Evolutionary conservation across 768 basidiomycete genomes (phyloP), one percentile per base, ranked within the genome.

Genomic region (Mycena olivaceomarginata): DNA sequence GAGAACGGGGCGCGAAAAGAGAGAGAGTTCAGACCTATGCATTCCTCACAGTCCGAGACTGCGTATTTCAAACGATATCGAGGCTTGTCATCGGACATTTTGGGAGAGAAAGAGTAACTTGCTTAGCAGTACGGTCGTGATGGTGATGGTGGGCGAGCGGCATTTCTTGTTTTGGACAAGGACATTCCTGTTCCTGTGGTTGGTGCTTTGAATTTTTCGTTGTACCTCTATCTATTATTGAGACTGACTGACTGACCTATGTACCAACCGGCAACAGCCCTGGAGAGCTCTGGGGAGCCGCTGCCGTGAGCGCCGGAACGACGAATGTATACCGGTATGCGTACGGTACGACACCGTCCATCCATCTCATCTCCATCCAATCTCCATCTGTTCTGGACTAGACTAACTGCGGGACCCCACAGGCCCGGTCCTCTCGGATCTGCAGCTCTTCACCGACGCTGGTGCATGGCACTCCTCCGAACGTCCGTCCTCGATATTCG

Each of bases 61-160:
- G 95, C 92, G 85, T 96, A 96, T 85, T 96, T 95, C 56, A 96
- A 87, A 80, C 95, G 92, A 87, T 96, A 96, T 25, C 2, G 16
- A 16, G 25, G 11, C 15, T 45, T 15, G 15, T 57, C 56, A 25
- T 57, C 56, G 25, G 56, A 57, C 56, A 57, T 57, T n/a, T 8
- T 56, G 16, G 31, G 3, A 31, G n/a, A 25, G 56, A 18, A 51
- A 51, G 48, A 51, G 15, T 45, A 45, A 45, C 15, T 45, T 45
- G 15, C 1, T 45, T 45, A 31, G 31, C 31, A 31, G 31, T 31
- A 31, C 31, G 31, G 31, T 31, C 31, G 31, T 31, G 31, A 31
- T 31, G 31, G 3, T 31, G 31, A 31, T 31, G 31, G 31, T 31
- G 31, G 4, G 31, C 31, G 31, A 31, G 31, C 31, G 31, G 31